Evolutionary conservation across 345 rosid species (phyloP).

Genomic region (Garcia nutans): DNA sequence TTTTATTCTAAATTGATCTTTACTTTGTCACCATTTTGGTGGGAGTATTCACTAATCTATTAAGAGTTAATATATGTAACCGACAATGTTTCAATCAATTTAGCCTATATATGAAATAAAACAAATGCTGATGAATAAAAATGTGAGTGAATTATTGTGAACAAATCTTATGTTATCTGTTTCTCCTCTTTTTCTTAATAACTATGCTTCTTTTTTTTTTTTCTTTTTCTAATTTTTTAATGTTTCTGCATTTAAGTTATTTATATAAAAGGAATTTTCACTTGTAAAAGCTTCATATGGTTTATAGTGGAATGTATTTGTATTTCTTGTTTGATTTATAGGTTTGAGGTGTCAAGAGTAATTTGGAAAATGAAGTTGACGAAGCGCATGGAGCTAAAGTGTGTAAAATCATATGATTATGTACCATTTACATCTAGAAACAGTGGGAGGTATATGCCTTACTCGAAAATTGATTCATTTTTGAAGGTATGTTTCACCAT

Average conservation of each 20-base stretch:
- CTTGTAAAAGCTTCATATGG: background rate
- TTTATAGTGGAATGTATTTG: background rate
- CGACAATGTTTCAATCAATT: too few relatives aligned
- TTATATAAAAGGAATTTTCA: too few relatives aligned
- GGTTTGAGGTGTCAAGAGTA: conserved; percentile 30
- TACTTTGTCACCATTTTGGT: background rate
- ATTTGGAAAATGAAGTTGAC: conserved; percentile 28
- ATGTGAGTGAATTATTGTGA: background rate
- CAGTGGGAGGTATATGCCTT: conserved; percentile 35
- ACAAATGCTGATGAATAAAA: too few relatives aligned
- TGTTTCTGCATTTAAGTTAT: too few relatives aligned
- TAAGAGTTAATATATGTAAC: too few relatives aligned
- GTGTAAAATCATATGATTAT: conserved; percentile 12
- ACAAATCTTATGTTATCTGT: background rate
- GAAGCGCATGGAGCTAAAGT: conserved; percentile 16
- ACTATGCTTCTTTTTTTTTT: too few relatives aligned
- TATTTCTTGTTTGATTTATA: conserved; percentile 6
- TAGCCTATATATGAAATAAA: too few relatives aligned
- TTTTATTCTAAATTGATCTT: background rate
- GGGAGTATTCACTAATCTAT: too few relatives aligned
- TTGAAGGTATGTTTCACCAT: conserved; percentile 25
- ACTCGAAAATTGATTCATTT: conserved; percentile 36
- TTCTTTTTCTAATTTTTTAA: too few relatives aligned
- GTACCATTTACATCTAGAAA: conserved; percentile 27
- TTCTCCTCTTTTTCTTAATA: too few relatives aligned